A percentile compares a stretch with the other conserved stretches of the same genome.
Evolutionary conservation across 106 monocot genomes (phyloP).

Genomic region (Dioscorea zingiberensis): DNA sequence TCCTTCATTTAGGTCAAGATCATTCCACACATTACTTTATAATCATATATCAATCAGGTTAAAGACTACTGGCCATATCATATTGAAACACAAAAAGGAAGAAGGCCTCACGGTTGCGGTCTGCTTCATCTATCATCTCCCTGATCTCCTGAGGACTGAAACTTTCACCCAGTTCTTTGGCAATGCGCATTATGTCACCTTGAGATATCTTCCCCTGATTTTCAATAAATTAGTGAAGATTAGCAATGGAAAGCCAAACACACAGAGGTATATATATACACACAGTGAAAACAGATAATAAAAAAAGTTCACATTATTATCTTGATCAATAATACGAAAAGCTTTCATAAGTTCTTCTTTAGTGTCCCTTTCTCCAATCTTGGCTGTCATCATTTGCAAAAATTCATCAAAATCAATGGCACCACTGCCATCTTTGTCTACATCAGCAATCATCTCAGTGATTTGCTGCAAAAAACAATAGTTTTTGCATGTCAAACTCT

Average conservation of each 20-base stretch:
- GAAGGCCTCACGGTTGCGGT: constrained; percentile 54
- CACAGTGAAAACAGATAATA: not conserved
- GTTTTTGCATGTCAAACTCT: not conserved
- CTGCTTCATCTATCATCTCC: constrained; percentile 84
- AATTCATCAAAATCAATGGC: constrained; percentile 96
- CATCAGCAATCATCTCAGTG: constrained; percentile 81
- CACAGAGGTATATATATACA: not conserved
- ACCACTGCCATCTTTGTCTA: constrained; percentile 93
- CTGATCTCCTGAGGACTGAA: constrained; percentile 68
- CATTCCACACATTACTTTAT: too few species aligned
- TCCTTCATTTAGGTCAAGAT: too few species aligned
- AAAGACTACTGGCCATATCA: too few species aligned
- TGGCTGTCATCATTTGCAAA: constrained; percentile 85
- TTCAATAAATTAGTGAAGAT: not conserved
- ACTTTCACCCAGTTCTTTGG: constrained; percentile 71
- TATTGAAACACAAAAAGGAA: not conserved
- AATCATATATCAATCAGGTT: too few species aligned
- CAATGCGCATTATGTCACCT: constrained; percentile 53
- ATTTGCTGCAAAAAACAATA: constrained; percentile 59
- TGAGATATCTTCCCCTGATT: constrained; percentile 83
- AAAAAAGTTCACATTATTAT: constrained; percentile 65
- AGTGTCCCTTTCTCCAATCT: constrained; percentile 90
- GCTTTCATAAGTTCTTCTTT: constrained; percentile 80
- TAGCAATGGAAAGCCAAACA: not conserved
- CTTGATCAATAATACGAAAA: constrained; percentile 81